Percentiles rank a stretch among this genome's conserved stretches.
These are phyloP conservation scores for Insectozyma bohioensis DNA, from an alignment of 1,139 yeast genomes.

Conservation along the genomic window DNA sequence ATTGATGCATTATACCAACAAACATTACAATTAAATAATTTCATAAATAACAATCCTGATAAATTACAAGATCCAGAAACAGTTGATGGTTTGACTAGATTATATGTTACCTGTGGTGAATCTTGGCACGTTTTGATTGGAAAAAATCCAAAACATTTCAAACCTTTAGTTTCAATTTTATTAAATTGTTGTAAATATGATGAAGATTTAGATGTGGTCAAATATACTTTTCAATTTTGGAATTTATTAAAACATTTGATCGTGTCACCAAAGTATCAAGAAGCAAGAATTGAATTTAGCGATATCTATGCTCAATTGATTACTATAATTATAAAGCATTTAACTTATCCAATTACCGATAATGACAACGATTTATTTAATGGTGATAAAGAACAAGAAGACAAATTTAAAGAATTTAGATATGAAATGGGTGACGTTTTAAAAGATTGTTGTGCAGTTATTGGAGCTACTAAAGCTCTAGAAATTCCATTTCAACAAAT, in stretches of 20 bases:
- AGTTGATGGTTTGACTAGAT: slow-evolving; percentile 68
- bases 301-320: slow-evolving; percentile 67
- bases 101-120: slow-evolving; percentile 92
- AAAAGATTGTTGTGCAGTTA: slow-evolving; percentile 90
- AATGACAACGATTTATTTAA: slow-evolving; percentile 46
- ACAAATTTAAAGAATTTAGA: slow-evolving; percentile 88
- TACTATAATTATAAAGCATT: slow-evolving; percentile 64
- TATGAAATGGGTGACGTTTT: slow-evolving; percentile 97
- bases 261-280: slow-evolving; percentile 59
- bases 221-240: slow-evolving; percentile 93
- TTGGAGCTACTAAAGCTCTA: slow-evolving; percentile 73
- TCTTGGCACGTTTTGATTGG: slow-evolving; percentile 91
- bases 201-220: slow-evolving; percentile 84
- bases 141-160: slow-evolving; percentile 66
- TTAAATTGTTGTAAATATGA: slow-evolving; percentile 62
- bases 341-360: slow-evolving; percentile 67
- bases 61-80: slow-evolving; percentile 64
- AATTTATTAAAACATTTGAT: slow-evolving; percentile 75
- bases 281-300: slow-evolving; percentile 54
- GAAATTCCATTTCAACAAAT: slow-evolving; percentile 58
- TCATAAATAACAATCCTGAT: slow-evolving; percentile 34
- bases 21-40: slow-evolving; percentile 58
- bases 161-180: slow-evolving; percentile 73
- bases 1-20: slow-evolving; percentile 70
- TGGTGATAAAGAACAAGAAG: slow-evolving; percentile 80